Evolutionary conservation across 768 basidiomycete genomes (phyloP).

Genomic region (Sarcodon aspratus): DNA sequence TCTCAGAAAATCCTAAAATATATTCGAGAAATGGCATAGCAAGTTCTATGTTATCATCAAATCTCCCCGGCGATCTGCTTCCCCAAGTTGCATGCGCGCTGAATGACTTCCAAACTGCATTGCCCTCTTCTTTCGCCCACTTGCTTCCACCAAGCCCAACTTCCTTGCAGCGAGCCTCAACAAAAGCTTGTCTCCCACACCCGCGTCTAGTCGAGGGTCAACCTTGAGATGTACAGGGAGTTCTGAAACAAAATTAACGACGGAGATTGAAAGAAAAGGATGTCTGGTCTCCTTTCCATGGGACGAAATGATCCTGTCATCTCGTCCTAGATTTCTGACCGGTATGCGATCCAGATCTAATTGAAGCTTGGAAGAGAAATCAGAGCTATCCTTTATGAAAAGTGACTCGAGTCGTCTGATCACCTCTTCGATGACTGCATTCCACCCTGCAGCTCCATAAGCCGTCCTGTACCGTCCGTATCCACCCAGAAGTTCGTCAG

Average conservation of each 20-base stretch:
- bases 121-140: constrained; percentile 75
- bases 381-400: neutral
- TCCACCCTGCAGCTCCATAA: constrained; percentile 59
- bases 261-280: constrained; percentile 75
- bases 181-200: constrained; percentile 84
- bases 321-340: constrained; percentile 81
- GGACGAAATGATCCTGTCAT: constrained; percentile 87
- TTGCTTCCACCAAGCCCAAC: constrained; percentile 69
- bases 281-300: constrained; percentile 90
- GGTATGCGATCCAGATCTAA: constrained; percentile 84
- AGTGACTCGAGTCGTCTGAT: neutral
- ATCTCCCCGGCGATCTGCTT: constrained; percentile 41
- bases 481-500: constrained; percentile 92
- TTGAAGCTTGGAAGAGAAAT: constrained; percentile 50
- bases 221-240: constrained; percentile 77
- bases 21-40: neutral
- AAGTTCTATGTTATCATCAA: constrained; percentile 7
- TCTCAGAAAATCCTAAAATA: neutral
- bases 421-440: constrained; percentile 74
- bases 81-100: constrained; percentile 66
- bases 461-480: constrained; percentile 83
- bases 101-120: constrained; percentile 96
- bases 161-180: constrained; percentile 59
- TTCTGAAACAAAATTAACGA: constrained; percentile 66
- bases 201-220: constrained; percentile 64